These are phyloP conservation scores for Lasiodiplodia sp. DNA, from an alignment of 2,329 filamentous ascomycete genomes.

Conservation along the genomic window DNA sequence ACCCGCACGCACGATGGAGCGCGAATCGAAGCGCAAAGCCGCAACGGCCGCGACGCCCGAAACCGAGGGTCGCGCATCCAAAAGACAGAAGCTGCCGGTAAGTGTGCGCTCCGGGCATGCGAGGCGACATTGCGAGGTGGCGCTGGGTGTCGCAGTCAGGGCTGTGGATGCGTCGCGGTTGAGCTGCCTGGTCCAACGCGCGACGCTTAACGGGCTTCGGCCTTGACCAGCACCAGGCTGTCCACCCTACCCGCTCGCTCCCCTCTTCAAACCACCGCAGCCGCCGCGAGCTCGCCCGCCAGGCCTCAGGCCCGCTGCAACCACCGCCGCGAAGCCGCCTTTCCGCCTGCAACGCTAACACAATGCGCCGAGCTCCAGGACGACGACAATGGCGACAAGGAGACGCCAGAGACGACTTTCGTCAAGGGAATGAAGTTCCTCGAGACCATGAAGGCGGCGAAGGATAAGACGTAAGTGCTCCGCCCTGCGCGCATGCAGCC, in stretches of 20 bases:
- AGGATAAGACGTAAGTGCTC: conserved; percentile 77
- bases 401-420: conserved; percentile 73
- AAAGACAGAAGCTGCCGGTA: conserved; percentile 67
- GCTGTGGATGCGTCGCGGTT: conserved; percentile 31
- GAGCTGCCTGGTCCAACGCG: conserved; percentile 30
- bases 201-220: conserved; percentile 31
- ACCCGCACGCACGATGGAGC: conserved; percentile 45
- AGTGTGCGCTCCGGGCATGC: conserved; percentile 44
- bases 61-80: conserved; percentile 61
- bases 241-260: conserved; percentile 39
- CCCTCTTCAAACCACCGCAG: conserved; percentile 39
- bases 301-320: conserved; percentile 13
- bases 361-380: conserved; percentile 36
- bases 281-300: conserved; percentile 21
- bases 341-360: conserved; percentile 25
- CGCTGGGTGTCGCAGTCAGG: conserved; percentile 28
- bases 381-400: conserved; percentile 44
- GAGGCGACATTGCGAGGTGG: conserved; percentile 18
- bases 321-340: background rate
- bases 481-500: conserved; percentile 23
- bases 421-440: conserved; percentile 76
- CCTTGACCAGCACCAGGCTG: conserved; percentile 32
- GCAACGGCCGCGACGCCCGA: conserved; percentile 57
- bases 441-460: conserved; percentile 75
- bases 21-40: conserved; percentile 64